Base-by-base conservation (phyloP, 148 eudicot species). In the Fagopyrum esculentum region DNA sequence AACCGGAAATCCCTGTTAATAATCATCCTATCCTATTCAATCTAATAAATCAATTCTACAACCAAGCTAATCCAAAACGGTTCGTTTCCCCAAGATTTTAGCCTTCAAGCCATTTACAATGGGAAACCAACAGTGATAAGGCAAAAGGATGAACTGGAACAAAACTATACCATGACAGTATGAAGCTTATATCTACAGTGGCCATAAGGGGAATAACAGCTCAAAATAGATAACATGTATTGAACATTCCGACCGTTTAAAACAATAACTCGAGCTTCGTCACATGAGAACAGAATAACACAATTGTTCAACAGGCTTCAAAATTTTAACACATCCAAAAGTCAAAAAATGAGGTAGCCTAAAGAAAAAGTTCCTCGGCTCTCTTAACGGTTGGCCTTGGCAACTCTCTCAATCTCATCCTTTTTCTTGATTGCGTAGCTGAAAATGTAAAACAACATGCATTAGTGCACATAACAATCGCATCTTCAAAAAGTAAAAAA, bases 371-470 rank as follows among this genome's bases (percentile, higher is more conserved):
- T 56, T 56, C 9, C 35, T 60, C 66, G 19, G 40, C 66, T 43
- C 54, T 73, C 30, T 51, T 51, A 73, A 73, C 75, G 75, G 61
- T 73, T 73, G n/a, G 75, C 75, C 75, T 73, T 73, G 57, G 75
- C 75, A 73, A 73, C 75, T 73, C 61, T 72, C 43, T 72, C 74
- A 72, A 72, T 72, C 56, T 72, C 74, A 50, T 72, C 74, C 57
- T 72, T 49, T 45, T 73, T 51, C 22, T 73, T 73, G 75, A 73
- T 73, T 30, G 75, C 75, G 35, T 73, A 73, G 45, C 75, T 73
- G 75, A 26, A 52, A 45, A 12, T 3, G n/a, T 0, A 52, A 13
- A 15, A 35, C 30, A 72, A 72, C 26, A 44, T 13, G 70, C 15
- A 55, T 55, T 16, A 55, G 0, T 55, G n/a, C 22, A 4, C 44